Evolutionary conservation across 2,329 filamentous ascomycete genomes (phyloP).

Genomic region (Exophiala bonariae): DNA sequence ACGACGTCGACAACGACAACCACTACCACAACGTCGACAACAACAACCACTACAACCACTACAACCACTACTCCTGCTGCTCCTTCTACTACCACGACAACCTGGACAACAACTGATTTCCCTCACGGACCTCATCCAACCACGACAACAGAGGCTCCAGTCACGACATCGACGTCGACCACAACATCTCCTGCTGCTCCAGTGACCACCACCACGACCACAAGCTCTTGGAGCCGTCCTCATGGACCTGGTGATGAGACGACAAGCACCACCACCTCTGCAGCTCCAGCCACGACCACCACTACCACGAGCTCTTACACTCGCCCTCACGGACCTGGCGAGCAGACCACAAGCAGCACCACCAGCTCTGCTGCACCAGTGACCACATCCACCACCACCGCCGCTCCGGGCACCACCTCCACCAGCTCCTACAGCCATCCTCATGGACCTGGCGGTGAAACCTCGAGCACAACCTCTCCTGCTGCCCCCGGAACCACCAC

Average conservation of each 20-base stretch:
- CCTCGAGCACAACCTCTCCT: slow-evolving; percentile 3
- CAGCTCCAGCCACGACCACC: slow-evolving; percentile 1
- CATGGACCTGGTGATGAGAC: not conserved
- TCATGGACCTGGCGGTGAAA: slow-evolving; percentile 5
- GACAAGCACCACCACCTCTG: not conserved
- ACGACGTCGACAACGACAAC: slow-evolving; percentile 13
- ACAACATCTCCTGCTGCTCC: not conserved
- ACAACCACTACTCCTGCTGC: slow-evolving; percentile 14
- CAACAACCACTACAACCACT: slow-evolving; percentile 11
- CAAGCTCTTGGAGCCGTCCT: slow-evolving; percentile 2
- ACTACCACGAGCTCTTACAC: slow-evolving; percentile 1
- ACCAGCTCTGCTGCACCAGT: not conserved
- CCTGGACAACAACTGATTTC: slow-evolving; percentile 1
- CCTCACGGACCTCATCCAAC: not conserved
- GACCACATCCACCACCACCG: slow-evolving; percentile 4
- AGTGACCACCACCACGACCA: not conserved
- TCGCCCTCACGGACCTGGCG: not conserved
- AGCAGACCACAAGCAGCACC: slow-evolving; percentile 3
- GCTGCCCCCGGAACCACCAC: not conserved
- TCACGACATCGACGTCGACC: not conserved
- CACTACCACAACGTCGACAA: slow-evolving; percentile 2
- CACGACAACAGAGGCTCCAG: not conserved
- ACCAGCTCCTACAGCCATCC: slow-evolving; percentile 1
- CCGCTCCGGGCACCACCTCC: not conserved
- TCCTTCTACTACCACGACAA: slow-evolving; percentile 15